Evolutionary conservation across 2,329 filamentous ascomycete species (phyloP).

Genomic region (Aspergillus sp.): DNA sequence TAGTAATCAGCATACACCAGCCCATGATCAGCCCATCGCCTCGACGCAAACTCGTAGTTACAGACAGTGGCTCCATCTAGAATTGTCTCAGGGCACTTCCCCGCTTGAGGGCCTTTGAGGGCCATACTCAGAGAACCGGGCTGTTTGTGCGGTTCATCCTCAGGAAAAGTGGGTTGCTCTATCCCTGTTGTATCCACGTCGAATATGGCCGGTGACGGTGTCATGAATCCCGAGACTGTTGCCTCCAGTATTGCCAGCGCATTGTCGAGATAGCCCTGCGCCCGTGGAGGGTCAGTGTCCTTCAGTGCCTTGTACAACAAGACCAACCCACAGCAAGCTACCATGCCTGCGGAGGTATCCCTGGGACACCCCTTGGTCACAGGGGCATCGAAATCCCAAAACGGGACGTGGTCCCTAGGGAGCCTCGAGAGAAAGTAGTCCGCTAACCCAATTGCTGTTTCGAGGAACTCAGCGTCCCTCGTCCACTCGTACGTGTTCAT

Average conservation of each 20-base stretch:
- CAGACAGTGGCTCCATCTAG: slow-evolving; percentile 45
- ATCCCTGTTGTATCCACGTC: background rate
- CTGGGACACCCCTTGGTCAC: slow-evolving; percentile 18
- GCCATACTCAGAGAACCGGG: background rate
- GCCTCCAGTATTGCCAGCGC: slow-evolving; percentile 12
- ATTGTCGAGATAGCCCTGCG: background rate
- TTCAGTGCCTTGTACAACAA: slow-evolving; percentile 36
- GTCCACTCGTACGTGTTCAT: slow-evolving; percentile 45
- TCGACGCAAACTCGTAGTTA: slow-evolving; percentile 42
- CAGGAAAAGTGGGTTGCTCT: background rate
- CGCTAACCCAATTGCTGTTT: slow-evolving; percentile 46
- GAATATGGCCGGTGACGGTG: slow-evolving; percentile 1
- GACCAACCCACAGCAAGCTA: slow-evolving; percentile 44
- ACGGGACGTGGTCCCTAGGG: slow-evolving; percentile 41
- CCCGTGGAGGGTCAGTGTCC: background rate
- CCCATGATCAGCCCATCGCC: slow-evolving; percentile 41
- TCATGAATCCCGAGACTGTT: slow-evolving; percentile 12
- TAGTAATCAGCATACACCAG: slow-evolving; percentile 47
- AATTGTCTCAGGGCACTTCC: slow-evolving; percentile 39
- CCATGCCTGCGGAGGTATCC: slow-evolving; percentile 44
- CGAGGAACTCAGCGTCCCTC: slow-evolving; percentile 22
- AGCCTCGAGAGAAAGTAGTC: slow-evolving; percentile 49
- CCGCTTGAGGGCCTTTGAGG: background rate
- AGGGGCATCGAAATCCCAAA: slow-evolving; percentile 56
- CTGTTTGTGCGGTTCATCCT: background rate